Conservation (phyloP, 305 asterid genomes). For the Fraxinus angustifolia region DNA sequence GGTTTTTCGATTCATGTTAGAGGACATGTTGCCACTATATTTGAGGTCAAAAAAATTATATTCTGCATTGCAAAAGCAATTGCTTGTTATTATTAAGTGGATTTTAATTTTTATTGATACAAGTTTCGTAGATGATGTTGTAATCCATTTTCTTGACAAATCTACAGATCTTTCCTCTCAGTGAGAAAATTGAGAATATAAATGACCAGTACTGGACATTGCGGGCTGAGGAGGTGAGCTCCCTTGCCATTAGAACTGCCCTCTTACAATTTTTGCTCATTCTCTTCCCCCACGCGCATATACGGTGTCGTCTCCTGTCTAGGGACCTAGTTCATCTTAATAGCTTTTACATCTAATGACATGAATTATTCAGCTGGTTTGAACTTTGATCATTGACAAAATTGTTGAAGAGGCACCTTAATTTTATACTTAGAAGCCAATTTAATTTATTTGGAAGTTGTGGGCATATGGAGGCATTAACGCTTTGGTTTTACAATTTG, state of each 20-base stretch:
- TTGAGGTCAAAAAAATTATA: not conserved
- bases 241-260: constrained; percentile 5
- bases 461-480: not conserved
- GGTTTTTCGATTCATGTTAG: not conserved
- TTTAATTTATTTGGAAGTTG: not conserved
- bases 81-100: not conserved
- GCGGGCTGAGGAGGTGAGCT: constrained; percentile 69
- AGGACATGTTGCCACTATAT: not conserved
- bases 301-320: not conserved
- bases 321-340: not conserved
- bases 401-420: constrained; percentile 1
- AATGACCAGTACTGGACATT: constrained; percentile 76
- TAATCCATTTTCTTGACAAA: constrained; percentile 14
- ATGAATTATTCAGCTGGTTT: not conserved
- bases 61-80: not conserved
- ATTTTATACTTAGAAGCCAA: not conserved
- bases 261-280: constrained; percentile 11
- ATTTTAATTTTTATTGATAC: constrained; percentile 3
- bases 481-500: not conserved
- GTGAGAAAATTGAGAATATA: constrained; percentile 68
- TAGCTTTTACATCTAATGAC: not conserved
- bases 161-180: constrained; percentile 55
- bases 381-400: not conserved
- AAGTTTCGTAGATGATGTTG: not conserved
- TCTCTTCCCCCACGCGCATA: not conserved